Percentiles rank a stretch among this genome's conserved stretches.
Evolutionary conservation across 2,329 filamentous ascomycete species (phyloP).

Genomic region (Epichloe sibirici): DNA sequence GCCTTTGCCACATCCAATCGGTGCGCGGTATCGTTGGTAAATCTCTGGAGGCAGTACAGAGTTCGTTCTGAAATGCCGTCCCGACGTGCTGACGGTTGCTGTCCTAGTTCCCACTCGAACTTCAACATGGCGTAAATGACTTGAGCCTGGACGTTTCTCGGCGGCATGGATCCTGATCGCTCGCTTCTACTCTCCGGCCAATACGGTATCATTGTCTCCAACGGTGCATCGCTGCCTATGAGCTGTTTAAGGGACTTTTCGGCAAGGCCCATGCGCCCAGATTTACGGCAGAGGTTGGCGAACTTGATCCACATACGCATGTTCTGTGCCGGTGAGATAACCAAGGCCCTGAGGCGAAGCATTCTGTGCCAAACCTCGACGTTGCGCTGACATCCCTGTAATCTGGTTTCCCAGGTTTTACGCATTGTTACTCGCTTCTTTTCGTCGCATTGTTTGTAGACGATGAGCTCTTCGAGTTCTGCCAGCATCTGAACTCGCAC

Average conservation of each 20-base stretch:
- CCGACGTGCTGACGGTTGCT: slow-evolving; percentile 35
- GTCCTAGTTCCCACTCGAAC: slow-evolving; percentile 84
- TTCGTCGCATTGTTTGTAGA: slow-evolving; percentile 88
- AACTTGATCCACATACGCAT: slow-evolving; percentile 99
- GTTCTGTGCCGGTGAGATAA: slow-evolving; percentile 84
- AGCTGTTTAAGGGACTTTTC: slow-evolving; percentile 90
- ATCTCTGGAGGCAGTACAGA: slow-evolving; percentile 45
- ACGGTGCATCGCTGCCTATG: slow-evolving; percentile 57
- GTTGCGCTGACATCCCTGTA: slow-evolving; percentile 91
- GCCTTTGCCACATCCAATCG: slow-evolving; percentile 40
- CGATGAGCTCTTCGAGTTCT: slow-evolving; percentile 93
- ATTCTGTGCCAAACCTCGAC: slow-evolving; percentile 98
- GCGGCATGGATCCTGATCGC: slow-evolving; percentile 9
- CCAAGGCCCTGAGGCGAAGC: slow-evolving; percentile 85
- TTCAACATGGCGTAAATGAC: slow-evolving; percentile 96
- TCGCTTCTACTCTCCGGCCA: slow-evolving; percentile 32
- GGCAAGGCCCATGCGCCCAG: slow-evolving; percentile 82
- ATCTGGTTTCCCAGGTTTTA: slow-evolving; percentile 85
- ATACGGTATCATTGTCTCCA: slow-evolving; percentile 49
- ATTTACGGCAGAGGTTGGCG: slow-evolving; percentile 94
- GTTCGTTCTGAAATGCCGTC: slow-evolving; percentile 40
- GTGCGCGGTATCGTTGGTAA: slow-evolving; percentile 47
- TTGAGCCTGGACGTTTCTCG: slow-evolving; percentile 50
- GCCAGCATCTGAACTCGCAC: slow-evolving; percentile 98
- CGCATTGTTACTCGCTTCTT: slow-evolving; percentile 87